These are phyloP conservation scores for Boletus huronensis DNA, from an alignment of 768 basidiomycete species.

Conservation along the genomic window DNA sequence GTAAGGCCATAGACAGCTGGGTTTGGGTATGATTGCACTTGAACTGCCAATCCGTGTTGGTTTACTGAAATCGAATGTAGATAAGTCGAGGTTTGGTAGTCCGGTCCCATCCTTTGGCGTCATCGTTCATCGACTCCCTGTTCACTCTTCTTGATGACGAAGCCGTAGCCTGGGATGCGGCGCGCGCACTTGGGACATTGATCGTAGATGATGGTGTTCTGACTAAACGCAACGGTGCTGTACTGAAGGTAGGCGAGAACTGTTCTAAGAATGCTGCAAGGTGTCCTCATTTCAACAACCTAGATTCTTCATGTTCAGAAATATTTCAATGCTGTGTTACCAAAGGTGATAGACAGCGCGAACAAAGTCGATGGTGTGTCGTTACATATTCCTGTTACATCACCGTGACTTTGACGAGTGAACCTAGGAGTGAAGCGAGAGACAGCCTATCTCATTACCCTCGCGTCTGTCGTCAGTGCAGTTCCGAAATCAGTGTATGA, in stretches of 20 bases:
- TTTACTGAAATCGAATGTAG: slow-evolving; percentile 37
- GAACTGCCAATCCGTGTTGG: background rate
- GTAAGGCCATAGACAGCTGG: slow-evolving; percentile 57
- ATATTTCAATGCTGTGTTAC: slow-evolving; percentile 69
- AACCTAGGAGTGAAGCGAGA: slow-evolving; percentile 49
- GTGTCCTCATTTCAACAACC: background rate
- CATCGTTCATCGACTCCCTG: slow-evolving; percentile 56
- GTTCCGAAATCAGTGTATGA: slow-evolving; percentile 74
- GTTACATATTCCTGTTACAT: background rate
- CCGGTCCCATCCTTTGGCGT: slow-evolving; percentile 59
- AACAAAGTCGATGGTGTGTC: slow-evolving; percentile 50
- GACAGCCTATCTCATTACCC: slow-evolving; percentile 74
- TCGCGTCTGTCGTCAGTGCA: slow-evolving; percentile 76
- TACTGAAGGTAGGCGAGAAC: slow-evolving; percentile 58
- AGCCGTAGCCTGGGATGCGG: slow-evolving; percentile 66
- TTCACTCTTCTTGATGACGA: slow-evolving; percentile 70
- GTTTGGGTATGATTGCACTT: slow-evolving; percentile 53
- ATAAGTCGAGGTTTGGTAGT: slow-evolving; percentile 77
- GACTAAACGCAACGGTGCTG: slow-evolving; percentile 74
- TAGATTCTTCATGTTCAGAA: slow-evolving; percentile 75
- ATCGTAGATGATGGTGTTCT: slow-evolving; percentile 58
- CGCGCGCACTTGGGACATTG: slow-evolving; percentile 68
- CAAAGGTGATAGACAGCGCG: slow-evolving; percentile 69
- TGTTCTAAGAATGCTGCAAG: background rate
- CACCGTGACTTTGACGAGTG: background rate